Percentiles rank a stretch among this genome's conserved stretches.
These are phyloP conservation scores for Zea mays DNA, from an alignment of 176 grass and related monocot genomes.

Conservation along the genomic window Zm-B73-REFERENCE-NAM-5.0 NC_050098.1:9750001-9750500, in stretches of 20 bases:
- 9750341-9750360: constrained; percentile 28
- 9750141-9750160: constrained; percentile 68
- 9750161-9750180: constrained; percentile 85
- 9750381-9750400: constrained; percentile 14
- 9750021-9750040: constrained; percentile 75
- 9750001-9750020: constrained; percentile 98
- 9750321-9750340: background rate
- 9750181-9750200: constrained; percentile 83
- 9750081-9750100: constrained; percentile 90
- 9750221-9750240: constrained; percentile 92
- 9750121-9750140: constrained; percentile 89
- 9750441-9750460: constrained; percentile 94
- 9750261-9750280: constrained; percentile 45
- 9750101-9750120: constrained; percentile 89
- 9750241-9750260: constrained; percentile 96
- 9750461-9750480: constrained; percentile 88
- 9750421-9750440: constrained; percentile 94
- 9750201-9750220: constrained; percentile 91
- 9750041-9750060: constrained; percentile 83
- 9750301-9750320: constrained; percentile 29
- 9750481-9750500: constrained; percentile 96
- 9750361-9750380: constrained; percentile 7
- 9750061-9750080: constrained; percentile 87
- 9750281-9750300: constrained; percentile 18
- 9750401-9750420: constrained; percentile 45